Base-by-base conservation (phyloP, 2,329 filamentous ascomycete genomes). In the Pseudogymnoascus sp. region DNA sequence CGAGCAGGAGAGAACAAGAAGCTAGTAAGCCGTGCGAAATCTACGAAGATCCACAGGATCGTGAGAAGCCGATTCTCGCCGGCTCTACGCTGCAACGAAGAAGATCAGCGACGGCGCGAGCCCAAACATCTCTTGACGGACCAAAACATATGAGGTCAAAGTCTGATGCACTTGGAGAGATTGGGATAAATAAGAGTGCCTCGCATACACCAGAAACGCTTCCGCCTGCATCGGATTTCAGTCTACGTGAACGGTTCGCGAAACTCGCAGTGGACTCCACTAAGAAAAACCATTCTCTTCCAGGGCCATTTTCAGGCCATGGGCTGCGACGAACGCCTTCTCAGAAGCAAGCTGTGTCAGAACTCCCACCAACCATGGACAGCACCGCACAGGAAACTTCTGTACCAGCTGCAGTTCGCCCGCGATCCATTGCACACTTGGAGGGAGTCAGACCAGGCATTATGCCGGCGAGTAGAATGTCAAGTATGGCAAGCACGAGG, bases 391-490 rank as follows among this genome's bases (percentile, higher is more conserved):
- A 57, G 3, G 51, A 57, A 36, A 34, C 51, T 10, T 57, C 16
- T 3, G 31, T 6, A 21, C 51, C n/a, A 34, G 28, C 28, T 19
- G 28, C 51, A 36, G 51, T 34, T 8, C 51, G 51, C 6, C 51
- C 51, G 10, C 28, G 51, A 36, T 57, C 51, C 28, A 11, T 77
- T 87, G 7, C 83, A 82, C 72, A 81, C 79, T 68, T 80, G 84
- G 67, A 72, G 85, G 41, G 77, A 77, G 65, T 73, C 73, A 1
- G 73, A 85, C 1, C 81, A 81, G 69, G 63, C 63, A 39, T 41
- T 8, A 4, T 19, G 60, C 7, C 5, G 3, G 4, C 14, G 8
- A 61, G 60, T 41, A 61, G 60, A 21, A 14, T 61, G 60, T 61
- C 60, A 43, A 68, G 66, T 61, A 62, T 66, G 51, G 68, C 69